Base-by-base conservation (phyloP, 257 asterid species). In the Cordia subcordata region DNA sequence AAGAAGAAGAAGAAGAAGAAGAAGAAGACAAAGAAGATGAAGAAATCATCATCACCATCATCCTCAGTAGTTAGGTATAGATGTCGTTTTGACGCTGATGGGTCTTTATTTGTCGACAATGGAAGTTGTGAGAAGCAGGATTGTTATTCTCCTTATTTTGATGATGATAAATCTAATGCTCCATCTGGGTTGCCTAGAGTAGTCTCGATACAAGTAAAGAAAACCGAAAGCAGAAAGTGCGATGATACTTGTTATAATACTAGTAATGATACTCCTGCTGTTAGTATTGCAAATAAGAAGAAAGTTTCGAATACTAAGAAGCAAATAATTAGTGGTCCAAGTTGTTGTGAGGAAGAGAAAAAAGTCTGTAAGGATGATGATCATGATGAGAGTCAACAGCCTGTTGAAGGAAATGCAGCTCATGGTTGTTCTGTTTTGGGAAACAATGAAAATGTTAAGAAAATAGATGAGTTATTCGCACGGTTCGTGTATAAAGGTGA, bases 401-500 rank as follows among this genome's bases (percentile, higher is more conserved):
- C 16, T 10, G 33, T 11, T 17, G 11, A 55, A 40, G 19, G 42
- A 15, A 23, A 23, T 53, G 15, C n/a, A 27, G 6, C n/a, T n/a
- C n/a, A 27, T 27, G 57, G 8, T 0, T 53, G 11, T 10, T 13
- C 16, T 37, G 61, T 18, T 12, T 9, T 40, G 23, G 45, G 17
- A 22, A 47, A 14, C 4, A 10, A 10, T 32, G 37, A 21, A 14
- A 44, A 21, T 40, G 37, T 17, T 8, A 39, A 5, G 18, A 20
- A 18, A 22, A 20, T 74, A 8, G 70, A 69, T 46, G 46, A 65
- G 53, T 13, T 69, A 27, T 57, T 65, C 20, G 55, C 70, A 47
- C 63, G 60, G 19, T 74, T 74, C 42, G 27, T 46, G 11, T 74
- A 65, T 53, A 65, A 65, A 51, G 61, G 64, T 55, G 61, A 40